These are phyloP conservation scores for Cephaloascus albidus DNA, from an alignment of 805 yeast genomes.

Conservation along the genomic window DNA sequence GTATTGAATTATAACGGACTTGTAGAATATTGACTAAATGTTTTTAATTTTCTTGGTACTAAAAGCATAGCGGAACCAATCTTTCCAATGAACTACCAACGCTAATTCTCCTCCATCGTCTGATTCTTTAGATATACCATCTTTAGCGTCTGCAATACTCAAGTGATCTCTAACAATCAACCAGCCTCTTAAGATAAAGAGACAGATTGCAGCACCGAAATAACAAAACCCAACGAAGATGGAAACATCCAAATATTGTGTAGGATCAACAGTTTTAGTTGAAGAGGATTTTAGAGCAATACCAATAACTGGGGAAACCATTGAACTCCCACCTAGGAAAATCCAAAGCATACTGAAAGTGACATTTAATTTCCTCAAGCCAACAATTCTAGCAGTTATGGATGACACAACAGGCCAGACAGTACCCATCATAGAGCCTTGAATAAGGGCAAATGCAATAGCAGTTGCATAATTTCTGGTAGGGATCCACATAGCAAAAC, in stretches of 20 bases:
- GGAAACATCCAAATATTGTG: constrained; percentile 19
- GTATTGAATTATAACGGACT: too few relatives aligned
- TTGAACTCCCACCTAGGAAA: constrained; percentile 18
- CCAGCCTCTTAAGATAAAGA: constrained; percentile 23
- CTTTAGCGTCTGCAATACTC: not conserved
- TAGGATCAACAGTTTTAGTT: constrained; percentile 16
- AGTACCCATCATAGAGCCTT: constrained; percentile 25
- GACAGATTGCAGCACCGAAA: constrained; percentile 13
- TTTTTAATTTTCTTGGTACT: not conserved
- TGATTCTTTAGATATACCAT: not conserved
- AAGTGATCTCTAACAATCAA: constrained; percentile 17
- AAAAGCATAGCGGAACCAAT: not conserved
- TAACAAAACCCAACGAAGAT: constrained; percentile 25
- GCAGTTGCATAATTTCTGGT: constrained; percentile 25
- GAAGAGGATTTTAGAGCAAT: constrained; percentile 12
- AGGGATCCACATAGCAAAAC: constrained; percentile 36
- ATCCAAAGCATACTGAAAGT: constrained; percentile 22
- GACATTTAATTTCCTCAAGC: constrained; percentile 20
- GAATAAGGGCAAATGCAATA: constrained; percentile 18
- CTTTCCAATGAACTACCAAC: not conserved
- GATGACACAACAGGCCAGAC: constrained; percentile 23
- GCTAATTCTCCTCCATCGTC: not conserved
- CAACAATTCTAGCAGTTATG: constrained; percentile 19
- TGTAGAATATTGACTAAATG: not conserved
- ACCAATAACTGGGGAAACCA: constrained; percentile 27